Percentiles rank a stretch among this genome's conserved stretches.
Evolutionary conservation across 2,329 filamentous ascomycete genomes (phyloP).

Genomic region (Pyrenophora graminea): DNA sequence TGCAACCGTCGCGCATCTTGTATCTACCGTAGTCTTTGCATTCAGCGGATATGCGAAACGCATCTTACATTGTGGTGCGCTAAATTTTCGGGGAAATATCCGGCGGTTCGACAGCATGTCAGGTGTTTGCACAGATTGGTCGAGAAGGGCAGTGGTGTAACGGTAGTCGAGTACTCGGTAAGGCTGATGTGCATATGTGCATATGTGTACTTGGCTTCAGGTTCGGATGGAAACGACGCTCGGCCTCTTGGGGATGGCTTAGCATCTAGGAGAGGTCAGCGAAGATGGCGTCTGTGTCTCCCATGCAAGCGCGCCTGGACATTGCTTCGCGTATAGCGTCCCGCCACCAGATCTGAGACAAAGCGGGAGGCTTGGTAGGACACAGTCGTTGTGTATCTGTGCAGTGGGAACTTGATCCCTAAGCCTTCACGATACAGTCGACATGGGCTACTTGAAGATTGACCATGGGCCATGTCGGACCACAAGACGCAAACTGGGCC

Average conservation of each 20-base stretch:
- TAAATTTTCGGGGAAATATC: conserved; percentile 12
- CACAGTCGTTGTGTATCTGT: conserved; percentile 5
- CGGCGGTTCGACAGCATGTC: conserved; percentile 17
- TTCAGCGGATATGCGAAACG: not conserved
- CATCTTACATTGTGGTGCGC: not conserved
- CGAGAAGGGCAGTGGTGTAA: conserved; percentile 20
- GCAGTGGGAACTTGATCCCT: not conserved
- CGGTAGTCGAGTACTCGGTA: conserved; percentile 13
- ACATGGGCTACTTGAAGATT: too few relatives aligned
- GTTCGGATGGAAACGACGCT: conserved; percentile 1
- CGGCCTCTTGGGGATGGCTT: conserved; percentile 11
- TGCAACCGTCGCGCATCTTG: conserved; percentile 11
- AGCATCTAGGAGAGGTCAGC: not conserved
- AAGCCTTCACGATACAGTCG: too few relatives aligned
- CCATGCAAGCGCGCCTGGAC: not conserved
- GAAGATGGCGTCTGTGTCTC: conserved; percentile 7
- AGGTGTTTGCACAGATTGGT: conserved; percentile 17
- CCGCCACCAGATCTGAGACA: conserved; percentile 24
- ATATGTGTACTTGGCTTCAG: conserved; percentile 6
- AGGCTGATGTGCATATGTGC: conserved; percentile 18
- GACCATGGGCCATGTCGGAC: too few relatives aligned
- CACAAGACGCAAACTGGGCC: too few relatives aligned
- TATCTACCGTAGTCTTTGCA: not conserved
- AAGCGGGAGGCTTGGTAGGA: conserved; percentile 19
- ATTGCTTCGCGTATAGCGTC: conserved; percentile 7